A percentile compares a stretch with the other conserved stretches of the same genome.
These are phyloP conservation scores for Macroventuria anomochaeta DNA, from an alignment of 2,329 filamentous ascomycete species.

Conservation along the genomic window DNA sequence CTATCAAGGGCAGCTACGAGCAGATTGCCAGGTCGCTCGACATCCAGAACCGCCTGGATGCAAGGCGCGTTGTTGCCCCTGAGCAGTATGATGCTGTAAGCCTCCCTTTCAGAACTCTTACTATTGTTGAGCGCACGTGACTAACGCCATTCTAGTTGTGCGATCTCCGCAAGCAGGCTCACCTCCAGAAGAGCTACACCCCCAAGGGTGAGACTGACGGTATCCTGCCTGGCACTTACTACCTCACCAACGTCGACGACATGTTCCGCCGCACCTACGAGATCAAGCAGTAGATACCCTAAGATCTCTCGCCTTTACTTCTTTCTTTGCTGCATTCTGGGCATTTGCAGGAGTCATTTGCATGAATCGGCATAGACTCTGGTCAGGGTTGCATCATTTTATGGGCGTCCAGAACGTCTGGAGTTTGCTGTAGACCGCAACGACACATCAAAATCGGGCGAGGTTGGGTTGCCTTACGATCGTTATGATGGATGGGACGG, in stretches of 20 bases:
- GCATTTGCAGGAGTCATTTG: conserved; percentile 47
- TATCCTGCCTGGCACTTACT: conserved; percentile 58
- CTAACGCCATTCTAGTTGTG: conserved; percentile 54
- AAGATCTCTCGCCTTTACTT: conserved; percentile 29
- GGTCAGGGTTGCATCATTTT: conserved; percentile 28
- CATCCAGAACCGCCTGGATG: conserved; percentile 54
- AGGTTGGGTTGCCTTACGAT: conserved; percentile 12
- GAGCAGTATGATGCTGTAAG: conserved; percentile 57
- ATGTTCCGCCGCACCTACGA: conserved; percentile 60
- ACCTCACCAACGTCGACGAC: conserved; percentile 58
- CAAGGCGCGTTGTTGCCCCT: conserved; percentile 54
- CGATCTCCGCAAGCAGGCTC: conserved; percentile 58
- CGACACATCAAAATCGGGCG: background rate
- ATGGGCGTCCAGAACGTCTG: conserved; percentile 22
- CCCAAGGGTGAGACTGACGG: conserved; percentile 54
- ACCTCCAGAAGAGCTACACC: conserved; percentile 58
- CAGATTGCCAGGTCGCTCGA: conserved; percentile 57
- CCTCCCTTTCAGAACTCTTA: conserved; percentile 15
- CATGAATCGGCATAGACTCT: conserved; percentile 39
- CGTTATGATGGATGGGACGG: conserved; percentile 15
- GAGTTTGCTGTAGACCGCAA: background rate
- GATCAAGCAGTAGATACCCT: conserved; percentile 54
- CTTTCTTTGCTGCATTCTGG: conserved; percentile 39
- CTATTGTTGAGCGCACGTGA: conserved; percentile 20
- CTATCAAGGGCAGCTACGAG: conserved; percentile 54